phyloP scores from a whole-genome alignment of 305 asterid species.

The Plantago coronopus region DNA sequence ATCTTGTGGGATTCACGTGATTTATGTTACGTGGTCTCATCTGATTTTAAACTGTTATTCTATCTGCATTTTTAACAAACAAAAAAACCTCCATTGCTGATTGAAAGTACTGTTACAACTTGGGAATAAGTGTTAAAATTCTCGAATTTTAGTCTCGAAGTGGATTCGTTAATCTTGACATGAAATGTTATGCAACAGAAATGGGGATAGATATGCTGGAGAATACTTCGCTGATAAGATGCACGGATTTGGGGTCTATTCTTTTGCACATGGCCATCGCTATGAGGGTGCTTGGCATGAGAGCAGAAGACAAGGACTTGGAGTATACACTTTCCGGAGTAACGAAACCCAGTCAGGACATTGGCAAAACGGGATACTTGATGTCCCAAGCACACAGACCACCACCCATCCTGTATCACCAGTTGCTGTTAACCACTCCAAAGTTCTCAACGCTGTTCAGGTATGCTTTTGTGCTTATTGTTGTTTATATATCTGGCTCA shows the following conservation, averaged over 20 bases:
- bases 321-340: constrained; percentile 78
- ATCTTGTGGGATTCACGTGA: not conserved
- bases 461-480: constrained; percentile 29
- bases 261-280: constrained; percentile 75
- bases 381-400: constrained; percentile 77
- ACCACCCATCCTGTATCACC: constrained; percentile 62
- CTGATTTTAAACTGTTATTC: constrained; percentile 1
- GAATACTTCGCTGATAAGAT: constrained; percentile 89
- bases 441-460: constrained; percentile 81
- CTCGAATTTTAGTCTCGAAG: too few species aligned
- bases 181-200: constrained; percentile 32
- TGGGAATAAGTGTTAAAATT: too few species aligned
- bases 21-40: constrained; percentile 2
- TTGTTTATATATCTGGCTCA: not conserved
- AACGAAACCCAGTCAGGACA: constrained; percentile 88
- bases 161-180: not conserved
- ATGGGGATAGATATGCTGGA: constrained; percentile 87
- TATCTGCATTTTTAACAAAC: constrained; percentile 5
- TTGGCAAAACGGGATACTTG: constrained; percentile 86
- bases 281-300: constrained; percentile 98
- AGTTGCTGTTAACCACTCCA: constrained; percentile 81
- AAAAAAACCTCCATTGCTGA: constrained; percentile 2
- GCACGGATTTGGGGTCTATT: constrained; percentile 90
- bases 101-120: not conserved
- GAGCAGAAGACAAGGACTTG: constrained; percentile 84